Evolutionary conservation across 2,329 filamentous ascomycete genomes (phyloP), one percentile per base, ranked within the genome.

Genomic region (Penicillium frequentans): DNA sequence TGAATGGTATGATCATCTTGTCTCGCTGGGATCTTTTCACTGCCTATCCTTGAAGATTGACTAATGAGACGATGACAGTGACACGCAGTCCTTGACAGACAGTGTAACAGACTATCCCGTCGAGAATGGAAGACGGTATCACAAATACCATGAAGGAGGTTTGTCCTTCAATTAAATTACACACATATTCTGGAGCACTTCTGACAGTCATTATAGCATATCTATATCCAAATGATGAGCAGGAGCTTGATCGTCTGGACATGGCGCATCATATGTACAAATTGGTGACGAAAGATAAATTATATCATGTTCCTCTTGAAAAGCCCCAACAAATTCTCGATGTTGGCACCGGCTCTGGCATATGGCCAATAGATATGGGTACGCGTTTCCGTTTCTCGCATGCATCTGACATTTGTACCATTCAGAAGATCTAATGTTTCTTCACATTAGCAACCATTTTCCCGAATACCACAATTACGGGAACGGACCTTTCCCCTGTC

Each of bases 341-440:
- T 63, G 73, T 86, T 10, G 83, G 84, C 48, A 86, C 82, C 7
- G 86, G 86, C 16, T 85, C 84, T 0, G 85, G 86, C 2, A 84
- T 84, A 70, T 90, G 87, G 87, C 85, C 86, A 13, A 86, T 90
- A 56, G 84, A 88, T 65, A 83, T 90, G 77, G 86, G 84, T 64
- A 69, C 56, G 72, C 47, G 26, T 46, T 24, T 54, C 33, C 33
- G 5, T 23, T 45, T 42, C 35, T 23, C 44, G 14, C 24, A 27
- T 16, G 5, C 10, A 39, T 39, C 3, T 42, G 3, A 6, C 29
- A 33, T 60, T 27, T 58, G 37, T 57, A 21, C 56, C 39, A 48
- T 52, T n/a, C 39, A 23, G 56, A 49, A 65, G 43, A 61, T 44
- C 42, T 55, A 46, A 54, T 39, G 39, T 23, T 26, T 51, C 52